Conservation (phyloP, 306 rosid species). For the Glycine soja region DNA sequence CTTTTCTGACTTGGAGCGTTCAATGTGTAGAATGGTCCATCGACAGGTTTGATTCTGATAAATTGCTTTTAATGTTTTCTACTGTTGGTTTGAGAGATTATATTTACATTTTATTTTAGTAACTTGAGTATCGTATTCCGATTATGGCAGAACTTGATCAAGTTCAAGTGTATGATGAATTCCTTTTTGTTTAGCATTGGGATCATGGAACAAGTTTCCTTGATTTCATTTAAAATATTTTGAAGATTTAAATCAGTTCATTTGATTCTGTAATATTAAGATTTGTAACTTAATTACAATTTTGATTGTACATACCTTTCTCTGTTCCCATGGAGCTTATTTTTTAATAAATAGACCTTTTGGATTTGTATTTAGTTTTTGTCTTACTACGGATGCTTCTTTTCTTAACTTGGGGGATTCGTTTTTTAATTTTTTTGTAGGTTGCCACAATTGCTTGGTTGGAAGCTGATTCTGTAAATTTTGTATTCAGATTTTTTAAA, state of each 20-base stretch:
- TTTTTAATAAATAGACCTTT: no score
- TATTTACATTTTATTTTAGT: no score
- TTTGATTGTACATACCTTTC: constrained; percentile 15
- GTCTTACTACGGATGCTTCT: no score
- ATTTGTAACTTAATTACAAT: no score
- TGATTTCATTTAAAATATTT: constrained; percentile 33
- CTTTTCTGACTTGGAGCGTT: constrained; percentile 95
- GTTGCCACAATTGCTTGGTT: constrained; percentile 99
- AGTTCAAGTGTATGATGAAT: constrained; percentile 15
- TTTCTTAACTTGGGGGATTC: no score
- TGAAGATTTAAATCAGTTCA: constrained; percentile 28
- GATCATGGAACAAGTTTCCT: constrained; percentile 19
- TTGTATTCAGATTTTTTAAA: no score
- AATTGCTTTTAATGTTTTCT: constrained; percentile 32
- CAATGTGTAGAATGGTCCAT: constrained; percentile 97
- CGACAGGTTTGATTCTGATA: constrained; percentile 73
- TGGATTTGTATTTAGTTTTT: no score
- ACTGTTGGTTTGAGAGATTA: no score
- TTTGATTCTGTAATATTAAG: no score
- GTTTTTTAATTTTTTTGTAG: no score
- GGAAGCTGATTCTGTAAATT: constrained; percentile 99
- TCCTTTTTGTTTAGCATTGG: no score
- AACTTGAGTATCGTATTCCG: constrained; percentile 19
- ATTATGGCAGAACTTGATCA: constrained; percentile 30
- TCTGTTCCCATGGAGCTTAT: constrained; percentile 4